Evolutionary conservation across 2,329 filamentous ascomycete species (phyloP).

Genomic region (Aspergillus alliaceus): DNA sequence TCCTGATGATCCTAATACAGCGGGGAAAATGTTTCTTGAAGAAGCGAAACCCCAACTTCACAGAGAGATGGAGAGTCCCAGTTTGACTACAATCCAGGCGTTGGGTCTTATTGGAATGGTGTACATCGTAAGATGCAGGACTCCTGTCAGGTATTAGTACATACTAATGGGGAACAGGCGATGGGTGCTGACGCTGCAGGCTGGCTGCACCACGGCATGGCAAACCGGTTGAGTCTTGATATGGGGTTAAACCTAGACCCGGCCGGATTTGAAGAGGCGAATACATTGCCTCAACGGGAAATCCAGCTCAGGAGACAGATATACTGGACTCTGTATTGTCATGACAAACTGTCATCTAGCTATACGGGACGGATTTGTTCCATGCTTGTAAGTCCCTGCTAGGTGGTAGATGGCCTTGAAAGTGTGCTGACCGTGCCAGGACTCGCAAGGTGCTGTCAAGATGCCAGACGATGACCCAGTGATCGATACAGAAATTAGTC

Average conservation of each 20-base stretch:
- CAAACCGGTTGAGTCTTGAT: slow-evolving; percentile 35
- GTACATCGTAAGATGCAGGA: slow-evolving; percentile 24
- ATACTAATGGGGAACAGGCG: slow-evolving; percentile 22
- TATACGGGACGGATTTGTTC: slow-evolving; percentile 40
- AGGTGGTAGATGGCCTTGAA: background rate
- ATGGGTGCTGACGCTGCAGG: slow-evolving; percentile 37
- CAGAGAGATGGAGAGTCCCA: slow-evolving; percentile 28
- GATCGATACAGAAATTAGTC: slow-evolving; percentile 18
- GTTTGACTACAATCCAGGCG: slow-evolving; percentile 40
- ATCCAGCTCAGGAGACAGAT: slow-evolving; percentile 35
- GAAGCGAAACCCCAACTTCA: slow-evolving; percentile 24
- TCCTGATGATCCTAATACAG: slow-evolving; percentile 33
- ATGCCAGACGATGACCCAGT: slow-evolving; percentile 5
- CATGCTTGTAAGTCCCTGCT: slow-evolving; percentile 30
- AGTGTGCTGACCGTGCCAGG: background rate
- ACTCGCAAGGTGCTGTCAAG: background rate
- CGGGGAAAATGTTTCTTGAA: slow-evolving; percentile 32
- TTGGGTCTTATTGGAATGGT: slow-evolving; percentile 30
- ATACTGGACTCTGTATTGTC: slow-evolving; percentile 39
- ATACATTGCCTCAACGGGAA: slow-evolving; percentile 26
- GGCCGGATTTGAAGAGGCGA: slow-evolving; percentile 25
- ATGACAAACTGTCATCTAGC: slow-evolving; percentile 36
- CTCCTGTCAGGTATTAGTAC: background rate
- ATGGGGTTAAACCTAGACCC: slow-evolving; percentile 42
- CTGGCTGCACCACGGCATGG: slow-evolving; percentile 42